Evolutionary conservation across 2,329 filamentous ascomycete species (phyloP).

Genomic region (Neonectria faginata): DNA sequence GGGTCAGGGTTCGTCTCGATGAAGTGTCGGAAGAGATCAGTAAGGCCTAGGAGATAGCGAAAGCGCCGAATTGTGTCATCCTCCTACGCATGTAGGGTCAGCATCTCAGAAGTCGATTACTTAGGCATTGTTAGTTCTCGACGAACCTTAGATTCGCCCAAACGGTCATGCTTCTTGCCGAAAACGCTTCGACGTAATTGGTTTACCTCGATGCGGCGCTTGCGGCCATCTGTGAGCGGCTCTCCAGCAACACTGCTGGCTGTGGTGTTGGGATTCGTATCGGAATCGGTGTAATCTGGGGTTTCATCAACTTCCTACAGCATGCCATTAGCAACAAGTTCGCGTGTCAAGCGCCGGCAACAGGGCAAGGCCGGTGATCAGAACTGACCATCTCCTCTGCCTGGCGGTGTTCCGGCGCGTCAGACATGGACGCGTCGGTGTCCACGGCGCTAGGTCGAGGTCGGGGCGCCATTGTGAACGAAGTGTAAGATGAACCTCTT

Average conservation of each 20-base stretch:
- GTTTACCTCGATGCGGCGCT: constrained; percentile 86
- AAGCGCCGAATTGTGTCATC: constrained; percentile 96
- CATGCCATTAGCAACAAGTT: constrained; percentile 29
- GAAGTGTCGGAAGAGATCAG: constrained; percentile 97
- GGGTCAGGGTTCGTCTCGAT: constrained; percentile 98
- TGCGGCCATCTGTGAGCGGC: constrained; percentile 78
- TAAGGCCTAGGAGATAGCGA: constrained; percentile 92
- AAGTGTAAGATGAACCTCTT: constrained; percentile 54
- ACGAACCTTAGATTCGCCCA: constrained; percentile 90
- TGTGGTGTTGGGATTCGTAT: constrained; percentile 75
- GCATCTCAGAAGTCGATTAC: constrained; percentile 20
- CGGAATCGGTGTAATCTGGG: constrained; percentile 74
- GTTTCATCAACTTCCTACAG: constrained; percentile 72
- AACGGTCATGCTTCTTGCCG: constrained; percentile 91
- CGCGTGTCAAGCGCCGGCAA: constrained; percentile 7
- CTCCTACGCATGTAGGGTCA: constrained; percentile 67
- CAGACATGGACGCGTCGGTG: constrained; percentile 72
- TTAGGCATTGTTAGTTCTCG: background rate
- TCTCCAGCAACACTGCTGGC: constrained; percentile 91
- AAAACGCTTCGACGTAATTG: constrained; percentile 92
- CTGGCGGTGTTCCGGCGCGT: constrained; percentile 62
- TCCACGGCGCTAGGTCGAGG: constrained; percentile 65
- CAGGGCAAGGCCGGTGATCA: background rate
- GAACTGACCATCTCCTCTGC: constrained; percentile 63
- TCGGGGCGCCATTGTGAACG: constrained; percentile 65